Evolutionary conservation across 129 eudicot species (phyloP), one percentile per base, ranked within the genome.

Genomic region (Logfia minima): DNA sequence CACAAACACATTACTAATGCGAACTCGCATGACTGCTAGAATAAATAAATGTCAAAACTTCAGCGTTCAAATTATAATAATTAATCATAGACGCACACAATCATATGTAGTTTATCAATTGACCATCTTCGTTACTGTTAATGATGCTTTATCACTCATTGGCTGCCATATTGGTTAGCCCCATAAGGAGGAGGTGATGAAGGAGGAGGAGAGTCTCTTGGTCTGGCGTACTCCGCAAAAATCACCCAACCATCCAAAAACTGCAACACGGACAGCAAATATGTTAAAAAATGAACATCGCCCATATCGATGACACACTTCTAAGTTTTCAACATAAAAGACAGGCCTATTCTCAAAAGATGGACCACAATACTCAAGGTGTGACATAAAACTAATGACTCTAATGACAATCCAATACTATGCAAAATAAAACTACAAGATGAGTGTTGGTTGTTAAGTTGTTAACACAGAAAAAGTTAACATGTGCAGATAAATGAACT

Each of bases 201-300:
- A 5, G 79, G 66, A 9, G 85, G 81, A 37, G 83, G 80, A 24
- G 87, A 60, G 11, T 76, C 76, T 77, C 91, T 87, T 74, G 98
- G 90, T 35, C 86, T 87, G 21, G 98, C 97, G 61, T 84, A 93
- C 84, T 93, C 98, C 0, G 97, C 97, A 76, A 93, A 93, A 69
- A 93, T 93, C 58, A 93, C 97, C 98, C 98, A 93, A 13, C 98
- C 98, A 84, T 93, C 98, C 84, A 93, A 48, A 86, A 90, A 93
- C 98, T 93, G 76, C 87, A 87, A 77, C 21, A 61, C 4, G 31
- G 8, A 76, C 23, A 62, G 61, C 3, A 13, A 72, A 8, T 8
- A 32, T n/a, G 67, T 34, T 37, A 35, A 23, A 35, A 23, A 31
- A 34, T 13, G 26, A 32, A 16, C 10, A 68, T 29, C 32, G 14